phyloP scores from a whole-genome alignment of 148 eudicot genomes.

The Beta vulgaris region DNA sequence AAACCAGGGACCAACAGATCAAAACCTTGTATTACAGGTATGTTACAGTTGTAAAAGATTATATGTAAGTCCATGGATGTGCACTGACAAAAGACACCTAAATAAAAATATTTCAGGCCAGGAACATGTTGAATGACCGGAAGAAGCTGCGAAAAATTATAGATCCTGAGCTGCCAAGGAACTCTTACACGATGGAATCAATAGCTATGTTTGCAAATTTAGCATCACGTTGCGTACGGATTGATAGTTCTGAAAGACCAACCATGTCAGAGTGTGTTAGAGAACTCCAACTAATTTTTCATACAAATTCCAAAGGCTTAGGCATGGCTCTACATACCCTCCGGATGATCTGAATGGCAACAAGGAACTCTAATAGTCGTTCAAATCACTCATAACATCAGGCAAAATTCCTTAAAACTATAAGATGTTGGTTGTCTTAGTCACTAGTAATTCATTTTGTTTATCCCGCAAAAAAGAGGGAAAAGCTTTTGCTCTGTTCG shows the following conservation, averaged over 20 bases:
- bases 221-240: constrained; percentile 82
- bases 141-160: constrained; percentile 73
- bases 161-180: constrained; percentile 73
- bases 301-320: constrained; percentile 73
- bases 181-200: constrained; percentile 83
- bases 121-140: constrained; percentile 64
- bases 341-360: constrained; percentile 51
- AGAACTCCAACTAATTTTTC: constrained; percentile 68
- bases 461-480: neutral
- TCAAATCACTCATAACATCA: constrained; percentile 9
- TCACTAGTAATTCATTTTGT: neutral
- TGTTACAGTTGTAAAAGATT: neutral
- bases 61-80: neutral
- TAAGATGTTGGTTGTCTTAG: constrained; percentile 6
- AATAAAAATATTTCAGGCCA: constrained; percentile 50
- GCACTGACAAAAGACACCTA: neutral
- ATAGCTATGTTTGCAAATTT: constrained; percentile 76
- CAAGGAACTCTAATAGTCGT: neutral
- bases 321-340: constrained; percentile 74
- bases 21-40: constrained; percentile 89
- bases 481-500: neutral
- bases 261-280: constrained; percentile 75
- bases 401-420: neutral
- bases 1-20: constrained; percentile 88
- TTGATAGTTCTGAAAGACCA: constrained; percentile 83